Evolutionary conservation across 306 rosid genomes (phyloP).

Genomic region (Fragaria ananassa): DNA sequence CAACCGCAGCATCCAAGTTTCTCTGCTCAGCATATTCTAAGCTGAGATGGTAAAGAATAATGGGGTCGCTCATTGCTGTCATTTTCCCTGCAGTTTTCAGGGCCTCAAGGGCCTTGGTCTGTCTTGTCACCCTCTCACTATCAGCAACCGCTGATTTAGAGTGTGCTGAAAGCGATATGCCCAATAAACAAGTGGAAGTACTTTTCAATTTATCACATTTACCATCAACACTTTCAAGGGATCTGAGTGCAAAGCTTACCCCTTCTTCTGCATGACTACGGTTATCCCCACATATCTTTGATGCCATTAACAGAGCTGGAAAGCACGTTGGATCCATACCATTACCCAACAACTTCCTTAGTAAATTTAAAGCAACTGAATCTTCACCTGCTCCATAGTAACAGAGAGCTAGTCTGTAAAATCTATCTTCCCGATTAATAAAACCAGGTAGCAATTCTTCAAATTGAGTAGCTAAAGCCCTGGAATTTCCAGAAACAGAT

Average conservation of each 20-base stretch:
- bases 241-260: conserved; percentile 48
- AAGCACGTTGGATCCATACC: conserved; percentile 59
- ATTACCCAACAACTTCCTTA: conserved; percentile 54
- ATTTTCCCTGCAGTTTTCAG: conserved; percentile 59
- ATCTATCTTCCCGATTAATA: conserved; percentile 49
- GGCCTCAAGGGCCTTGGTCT: conserved; percentile 61
- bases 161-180: conserved; percentile 68
- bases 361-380: conserved; percentile 66
- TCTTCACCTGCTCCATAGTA: conserved; percentile 74
- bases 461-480: conserved; percentile 64
- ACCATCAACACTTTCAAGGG: conserved; percentile 48
- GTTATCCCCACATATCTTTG: conserved; percentile 73
- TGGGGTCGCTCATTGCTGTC: conserved; percentile 59
- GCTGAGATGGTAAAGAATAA: conserved; percentile 58
- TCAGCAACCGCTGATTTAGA: conserved; percentile 56
- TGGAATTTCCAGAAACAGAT: conserved; percentile 73
- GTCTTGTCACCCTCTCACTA: conserved; percentile 57
- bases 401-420: conserved; percentile 65
- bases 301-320: conserved; percentile 72
- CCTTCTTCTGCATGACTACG: conserved; percentile 60
- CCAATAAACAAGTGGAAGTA: conserved; percentile 64
- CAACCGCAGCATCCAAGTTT: conserved; percentile 66
- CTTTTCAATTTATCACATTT: conserved; percentile 60
- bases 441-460: conserved; percentile 77
- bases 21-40: conserved; percentile 76